phyloP scores from a whole-genome alignment of 2,329 filamentous ascomycete genomes.

The Colletotrichum gloeosporioides region DNA sequence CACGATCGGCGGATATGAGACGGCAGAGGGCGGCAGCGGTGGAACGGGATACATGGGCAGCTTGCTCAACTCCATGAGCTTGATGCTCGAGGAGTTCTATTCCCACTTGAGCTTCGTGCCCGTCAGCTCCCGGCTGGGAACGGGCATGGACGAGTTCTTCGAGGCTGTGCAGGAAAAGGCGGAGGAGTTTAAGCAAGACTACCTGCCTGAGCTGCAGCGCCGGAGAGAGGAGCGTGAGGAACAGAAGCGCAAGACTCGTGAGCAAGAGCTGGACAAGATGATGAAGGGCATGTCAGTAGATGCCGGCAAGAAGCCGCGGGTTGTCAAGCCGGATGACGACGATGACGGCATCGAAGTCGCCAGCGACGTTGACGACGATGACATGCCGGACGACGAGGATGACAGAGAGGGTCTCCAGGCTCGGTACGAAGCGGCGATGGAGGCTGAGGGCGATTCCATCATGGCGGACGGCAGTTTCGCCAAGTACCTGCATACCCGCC shows the following conservation, averaged over 20 bases:
- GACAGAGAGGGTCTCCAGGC: conserved; percentile 72
- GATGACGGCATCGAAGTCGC: conserved; percentile 57
- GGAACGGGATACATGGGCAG: conserved; percentile 97
- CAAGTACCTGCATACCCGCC: conserved; percentile 60
- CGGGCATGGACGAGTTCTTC: conserved; percentile 93
- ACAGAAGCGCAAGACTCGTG: conserved; percentile 72
- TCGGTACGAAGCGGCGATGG: conserved; percentile 79
- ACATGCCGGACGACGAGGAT: conserved; percentile 63
- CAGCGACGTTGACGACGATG: conserved; percentile 64
- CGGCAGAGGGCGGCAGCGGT: conserved; percentile 59
- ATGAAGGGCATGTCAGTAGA: conserved; percentile 86
- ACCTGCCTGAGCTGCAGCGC: conserved; percentile 88
- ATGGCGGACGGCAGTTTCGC: conserved; percentile 66
- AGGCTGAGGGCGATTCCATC: conserved; percentile 58
- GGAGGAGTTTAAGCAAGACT: conserved; percentile 87
- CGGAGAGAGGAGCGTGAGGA: conserved; percentile 77
- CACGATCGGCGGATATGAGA: conserved; percentile 76
- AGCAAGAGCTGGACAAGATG: conserved; percentile 87
- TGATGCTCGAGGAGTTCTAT: conserved; percentile 98
- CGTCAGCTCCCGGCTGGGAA: conserved; percentile 91
- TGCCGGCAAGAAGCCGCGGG: conserved; percentile 27
- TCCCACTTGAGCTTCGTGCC: conserved; percentile 90
- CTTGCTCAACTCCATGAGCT: conserved; percentile 94
- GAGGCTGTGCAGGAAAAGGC: conserved; percentile 85
- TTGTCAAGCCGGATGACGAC: conserved; percentile 45